Conservation (phyloP, 768 basidiomycete genomes). For the Mycena pura region DNA sequence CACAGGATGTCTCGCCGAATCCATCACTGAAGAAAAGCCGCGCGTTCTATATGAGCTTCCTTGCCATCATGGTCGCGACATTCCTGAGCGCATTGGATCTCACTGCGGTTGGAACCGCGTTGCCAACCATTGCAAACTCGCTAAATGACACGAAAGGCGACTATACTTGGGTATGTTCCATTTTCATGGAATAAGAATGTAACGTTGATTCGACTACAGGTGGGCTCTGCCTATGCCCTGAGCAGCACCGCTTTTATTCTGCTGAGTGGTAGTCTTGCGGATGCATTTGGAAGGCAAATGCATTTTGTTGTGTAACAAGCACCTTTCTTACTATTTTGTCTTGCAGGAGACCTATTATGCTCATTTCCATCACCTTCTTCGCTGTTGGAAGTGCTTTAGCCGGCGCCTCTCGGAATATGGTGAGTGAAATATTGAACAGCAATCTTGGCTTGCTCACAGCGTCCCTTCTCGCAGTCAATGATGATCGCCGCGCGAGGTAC, state of each 20-base stretch:
- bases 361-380: constrained; percentile 40
- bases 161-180: constrained; percentile 21
- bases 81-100: constrained; percentile 24
- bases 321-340: background rate
- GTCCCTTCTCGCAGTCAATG: constrained; percentile 24
- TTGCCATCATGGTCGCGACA: constrained; percentile 20
- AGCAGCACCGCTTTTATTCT: constrained; percentile 49
- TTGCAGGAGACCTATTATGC: constrained; percentile 34
- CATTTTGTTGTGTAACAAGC: background rate
- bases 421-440: background rate
- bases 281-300: constrained; percentile 40
- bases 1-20: background rate
- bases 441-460: background rate
- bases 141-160: constrained; percentile 26
- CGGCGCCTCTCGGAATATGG: constrained; percentile 48
- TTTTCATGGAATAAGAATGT: background rate
- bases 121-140: constrained; percentile 26
- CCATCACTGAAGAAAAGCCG: constrained; percentile 5
- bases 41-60: constrained; percentile 27
- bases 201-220: constrained; percentile 21
- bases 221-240: constrained; percentile 49
- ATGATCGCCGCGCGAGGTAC: constrained; percentile 46
- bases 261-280: constrained; percentile 41
- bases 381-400: constrained; percentile 49
- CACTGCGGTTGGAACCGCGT: constrained; percentile 24